These are phyloP conservation scores for Wickerhamomyces silvicola DNA, from an alignment of 805 yeast genomes.

Conservation along the genomic window DNA sequence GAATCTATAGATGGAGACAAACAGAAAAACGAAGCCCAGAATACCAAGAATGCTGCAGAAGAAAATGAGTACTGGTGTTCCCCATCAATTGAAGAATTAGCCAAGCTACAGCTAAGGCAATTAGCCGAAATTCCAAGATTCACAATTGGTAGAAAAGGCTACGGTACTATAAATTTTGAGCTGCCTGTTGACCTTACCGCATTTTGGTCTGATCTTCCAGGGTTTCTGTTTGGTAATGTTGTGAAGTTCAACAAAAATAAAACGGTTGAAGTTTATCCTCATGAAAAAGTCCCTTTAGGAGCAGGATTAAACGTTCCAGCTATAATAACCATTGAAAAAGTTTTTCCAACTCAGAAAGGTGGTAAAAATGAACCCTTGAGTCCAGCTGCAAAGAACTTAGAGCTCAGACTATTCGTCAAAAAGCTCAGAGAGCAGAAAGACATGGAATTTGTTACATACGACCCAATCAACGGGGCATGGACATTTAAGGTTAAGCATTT, in stretches of 20 bases:
- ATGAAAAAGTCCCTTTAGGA: conserved; percentile 59
- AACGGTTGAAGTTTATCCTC: conserved; percentile 59
- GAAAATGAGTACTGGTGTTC: conserved; percentile 61
- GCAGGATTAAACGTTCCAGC: conserved; percentile 74
- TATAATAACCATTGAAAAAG: conserved; percentile 56
- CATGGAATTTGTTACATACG: conserved; percentile 75
- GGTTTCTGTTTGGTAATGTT: conserved; percentile 33
- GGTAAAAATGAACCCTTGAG: conserved; percentile 17
- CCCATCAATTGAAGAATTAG: conserved; percentile 50
- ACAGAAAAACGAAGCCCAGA: conserved; percentile 2
- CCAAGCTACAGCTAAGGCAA: conserved; percentile 36
- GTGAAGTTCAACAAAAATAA: conserved; percentile 41
- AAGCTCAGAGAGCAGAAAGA: conserved; percentile 51
- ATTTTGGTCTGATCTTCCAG: conserved; percentile 33
- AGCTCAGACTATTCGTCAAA: conserved; percentile 41
- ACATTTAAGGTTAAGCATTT: conserved; percentile 84
- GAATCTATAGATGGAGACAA: conserved; percentile 2
- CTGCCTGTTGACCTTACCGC: conserved; percentile 63
- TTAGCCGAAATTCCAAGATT: conserved; percentile 54
- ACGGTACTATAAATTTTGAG: conserved; percentile 61
- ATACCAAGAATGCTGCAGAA: neutral
- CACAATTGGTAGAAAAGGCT: conserved; percentile 59
- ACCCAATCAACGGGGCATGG: conserved; percentile 70
- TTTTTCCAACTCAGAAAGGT: conserved; percentile 38
- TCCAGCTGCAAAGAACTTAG: conserved; percentile 28